Percentiles rank a stretch among this genome's conserved stretches.
Evolutionary conservation across 148 eudicot species (phyloP).

Genomic region (Limonium bicolor): DNA sequence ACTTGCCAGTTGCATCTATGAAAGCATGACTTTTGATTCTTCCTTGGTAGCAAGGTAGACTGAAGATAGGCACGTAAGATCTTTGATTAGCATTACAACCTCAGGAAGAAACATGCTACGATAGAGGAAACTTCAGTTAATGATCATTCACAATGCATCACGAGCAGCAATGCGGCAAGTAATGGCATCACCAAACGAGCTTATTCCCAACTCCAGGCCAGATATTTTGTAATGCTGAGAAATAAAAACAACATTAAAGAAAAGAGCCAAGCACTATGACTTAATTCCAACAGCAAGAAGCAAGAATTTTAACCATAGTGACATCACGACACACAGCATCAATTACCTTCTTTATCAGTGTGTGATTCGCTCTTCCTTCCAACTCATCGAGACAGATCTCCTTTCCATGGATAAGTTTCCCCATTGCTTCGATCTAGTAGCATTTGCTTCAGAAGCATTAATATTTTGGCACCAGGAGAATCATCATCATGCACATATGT

Average conservation of each 20-base stretch:
- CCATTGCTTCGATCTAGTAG: conserved; percentile 23
- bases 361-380: conserved; percentile 45
- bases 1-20: too few relatives aligned
- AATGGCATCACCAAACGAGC: conserved; percentile 72
- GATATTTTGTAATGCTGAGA: conserved; percentile 77
- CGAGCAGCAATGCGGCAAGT: conserved; percentile 83
- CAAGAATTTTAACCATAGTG: neutral
- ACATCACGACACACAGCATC: neutral
- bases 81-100: too few relatives aligned
- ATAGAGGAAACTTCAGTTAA: too few relatives aligned
- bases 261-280: neutral
- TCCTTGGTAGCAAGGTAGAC: too few relatives aligned
- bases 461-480: neutral
- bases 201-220: conserved; percentile 42
- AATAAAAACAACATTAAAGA: neutral
- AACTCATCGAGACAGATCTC: conserved; percentile 72
- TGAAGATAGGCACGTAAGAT: too few relatives aligned
- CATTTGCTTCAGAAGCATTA: too few relatives aligned
- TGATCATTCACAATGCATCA: conserved; percentile 70
- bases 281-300: neutral
- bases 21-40: too few relatives aligned
- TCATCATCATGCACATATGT: neutral
- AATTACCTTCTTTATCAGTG: conserved; percentile 67
- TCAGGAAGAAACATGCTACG: too few relatives aligned
- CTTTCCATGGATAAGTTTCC: conserved; percentile 42